A percentile compares a stretch with the other conserved stretches of the same genome.
Conservation (phyloP, 1,139 yeast genomes). For the Geotrichum siamense region DNA sequence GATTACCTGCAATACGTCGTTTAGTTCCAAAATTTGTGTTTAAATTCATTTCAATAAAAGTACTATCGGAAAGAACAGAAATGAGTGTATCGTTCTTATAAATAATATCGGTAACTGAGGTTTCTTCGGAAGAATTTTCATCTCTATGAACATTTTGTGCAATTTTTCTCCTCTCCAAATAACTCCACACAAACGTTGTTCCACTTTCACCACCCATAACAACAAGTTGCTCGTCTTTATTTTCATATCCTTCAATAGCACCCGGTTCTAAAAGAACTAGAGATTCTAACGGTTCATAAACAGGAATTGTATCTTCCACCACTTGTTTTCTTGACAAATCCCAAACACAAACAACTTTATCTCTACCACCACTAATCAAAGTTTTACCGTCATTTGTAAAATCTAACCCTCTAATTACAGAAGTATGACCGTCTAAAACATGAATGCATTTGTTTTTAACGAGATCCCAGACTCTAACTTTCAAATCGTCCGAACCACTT, state of each 20-base stretch:
- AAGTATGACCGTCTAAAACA: constrained; percentile 62
- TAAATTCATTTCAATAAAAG: constrained; percentile 48
- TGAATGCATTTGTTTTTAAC: constrained; percentile 65
- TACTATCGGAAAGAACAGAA: constrained; percentile 71
- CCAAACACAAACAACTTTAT: constrained; percentile 65
- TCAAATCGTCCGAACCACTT: constrained; percentile 75
- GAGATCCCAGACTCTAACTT: constrained; percentile 83
- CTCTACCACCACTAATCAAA: constrained; percentile 84
- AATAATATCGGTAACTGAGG: constrained; percentile 22
- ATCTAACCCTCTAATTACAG: constrained; percentile 82
- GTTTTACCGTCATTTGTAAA: constrained; percentile 47
- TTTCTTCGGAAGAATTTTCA: constrained; percentile 21
- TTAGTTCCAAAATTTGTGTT: constrained; percentile 38
- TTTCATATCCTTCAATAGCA: constrained; percentile 28
- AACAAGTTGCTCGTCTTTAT: constrained; percentile 35
- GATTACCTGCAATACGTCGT: constrained; percentile 78
- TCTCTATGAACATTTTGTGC: constrained; percentile 12
- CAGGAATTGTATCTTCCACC: constrained; percentile 64
- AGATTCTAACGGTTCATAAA: constrained; percentile 72
- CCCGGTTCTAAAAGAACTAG: constrained; percentile 51
- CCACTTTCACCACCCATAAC: constrained; percentile 84
- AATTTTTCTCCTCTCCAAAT: constrained; percentile 14
- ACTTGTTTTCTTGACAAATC: constrained; percentile 40
- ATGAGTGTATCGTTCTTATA: constrained; percentile 13
- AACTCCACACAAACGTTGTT: constrained; percentile 55